Evolutionary conservation across 352 stramenopile species (phyloP), one percentile per base, ranked within the genome.

Genomic region (Globisporangium nagaii): DNA sequence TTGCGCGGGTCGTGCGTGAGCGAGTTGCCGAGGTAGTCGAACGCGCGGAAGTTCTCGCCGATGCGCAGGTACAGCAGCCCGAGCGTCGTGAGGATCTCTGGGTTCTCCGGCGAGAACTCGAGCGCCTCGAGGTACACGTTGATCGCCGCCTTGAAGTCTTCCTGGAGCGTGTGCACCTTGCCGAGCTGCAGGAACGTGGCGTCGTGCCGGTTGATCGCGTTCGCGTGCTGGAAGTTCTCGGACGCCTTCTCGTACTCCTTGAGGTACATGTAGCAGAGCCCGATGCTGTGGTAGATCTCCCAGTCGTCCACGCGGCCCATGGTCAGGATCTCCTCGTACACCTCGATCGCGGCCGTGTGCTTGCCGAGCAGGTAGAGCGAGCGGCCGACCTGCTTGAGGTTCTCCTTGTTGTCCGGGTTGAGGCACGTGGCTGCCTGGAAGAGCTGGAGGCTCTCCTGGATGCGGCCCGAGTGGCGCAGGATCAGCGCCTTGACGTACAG

Each of bases 1-100:
- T 96, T 94, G 11, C 82, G 70, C 10, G 88, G 84, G 54, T 98
- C 92, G 66, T 97, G 86, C 8, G 88, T 96, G 39, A 98, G 79
- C 20, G 85, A 92, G 63, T 96, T 97, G 7, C 90, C 90, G n/a
- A 98, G 70, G 57, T 91, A 97, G 57, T 98, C 90, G 56, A 98
- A 98, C 11, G 92, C 90, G 44, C 87, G 88, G 37, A 92, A 90
- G 70, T 95, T 96, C 48, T 97, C 84, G 8, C 86, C 86, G 19
- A 92, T 76, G 30, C 88, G 86, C 31, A 98, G 60, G 64, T 97
- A 96, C 9, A 97, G 60, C 46, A 98, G 66, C 1, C 92, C 90
- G 1, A 98, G 68, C 0, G 87, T 97, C 20, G 89, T 97, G 31
- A 98, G 76, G 24, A 97, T 79, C 65, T 97, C 88, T 0, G 90